Evolutionary conservation across 2,329 filamentous ascomycete genomes (phyloP).

Genomic region (Chaetomium sp.): DNA sequence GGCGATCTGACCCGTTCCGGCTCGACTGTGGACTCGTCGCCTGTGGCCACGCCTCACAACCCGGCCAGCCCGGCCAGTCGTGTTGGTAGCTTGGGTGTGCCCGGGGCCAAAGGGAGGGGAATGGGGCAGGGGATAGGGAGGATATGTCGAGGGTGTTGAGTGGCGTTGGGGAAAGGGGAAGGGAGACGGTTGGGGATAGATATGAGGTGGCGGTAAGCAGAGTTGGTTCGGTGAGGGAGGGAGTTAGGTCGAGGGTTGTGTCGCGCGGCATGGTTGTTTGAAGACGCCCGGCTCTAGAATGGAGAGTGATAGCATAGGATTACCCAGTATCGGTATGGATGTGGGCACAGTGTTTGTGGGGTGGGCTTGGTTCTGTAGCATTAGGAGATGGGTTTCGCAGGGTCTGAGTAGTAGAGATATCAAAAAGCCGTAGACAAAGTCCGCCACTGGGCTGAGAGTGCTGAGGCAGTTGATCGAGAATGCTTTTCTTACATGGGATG

Average conservation of each 20-base stretch:
- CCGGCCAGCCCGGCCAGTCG: background rate
- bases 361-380: background rate
- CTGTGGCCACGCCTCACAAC: background rate
- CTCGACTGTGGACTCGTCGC: background rate
- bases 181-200: background rate
- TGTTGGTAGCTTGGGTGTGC: background rate
- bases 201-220: background rate
- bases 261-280: background rate
- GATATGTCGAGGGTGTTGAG: background rate
- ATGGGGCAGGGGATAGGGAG: background rate
- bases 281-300: background rate
- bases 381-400: background rate
- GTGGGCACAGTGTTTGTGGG: background rate
- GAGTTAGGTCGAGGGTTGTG: conserved; percentile 1
- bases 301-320: background rate
- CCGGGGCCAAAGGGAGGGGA: background rate
- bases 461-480: background rate
- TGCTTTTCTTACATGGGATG: background rate
- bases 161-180: no score
- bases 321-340: conserved; percentile 12
- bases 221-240: background rate
- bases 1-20: background rate
- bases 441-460: background rate
- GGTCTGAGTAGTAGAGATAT: background rate
- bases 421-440: conserved; percentile 1